Conservation (phyloP, 768 basidiomycete genomes). For the Boletus subparvulus region DNA sequence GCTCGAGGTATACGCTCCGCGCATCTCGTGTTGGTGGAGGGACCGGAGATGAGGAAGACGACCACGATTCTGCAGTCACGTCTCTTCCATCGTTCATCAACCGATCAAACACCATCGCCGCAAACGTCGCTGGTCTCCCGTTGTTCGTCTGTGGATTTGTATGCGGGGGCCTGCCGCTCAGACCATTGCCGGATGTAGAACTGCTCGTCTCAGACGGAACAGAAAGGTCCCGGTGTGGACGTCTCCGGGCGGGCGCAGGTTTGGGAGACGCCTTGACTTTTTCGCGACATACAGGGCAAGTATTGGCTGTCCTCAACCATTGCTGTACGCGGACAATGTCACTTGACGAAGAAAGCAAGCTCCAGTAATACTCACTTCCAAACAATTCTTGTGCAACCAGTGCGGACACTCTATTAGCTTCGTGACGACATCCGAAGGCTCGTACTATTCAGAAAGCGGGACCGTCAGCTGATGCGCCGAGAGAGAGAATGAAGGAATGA, state of each 20-base stretch:
- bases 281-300: conserved; percentile 80
- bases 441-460: conserved; percentile 48
- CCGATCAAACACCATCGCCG: conserved; percentile 21
- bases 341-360: background rate
- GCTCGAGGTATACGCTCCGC: conserved; percentile 10
- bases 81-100: conserved; percentile 20
- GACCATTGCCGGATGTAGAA: background rate
- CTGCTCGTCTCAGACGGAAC: conserved; percentile 6
- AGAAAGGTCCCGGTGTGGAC: conserved; percentile 8
- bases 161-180: conserved; percentile 3
- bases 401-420: conserved; percentile 72
- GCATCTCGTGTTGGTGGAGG: conserved; percentile 3
- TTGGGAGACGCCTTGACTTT: conserved; percentile 40
- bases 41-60: background rate
- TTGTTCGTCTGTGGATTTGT: conserved; percentile 7
- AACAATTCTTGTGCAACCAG: conserved; percentile 77
- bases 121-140: conserved; percentile 18
- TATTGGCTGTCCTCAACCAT: conserved; percentile 76
- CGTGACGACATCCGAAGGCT: conserved; percentile 56
- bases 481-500: background rate
- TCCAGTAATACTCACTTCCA: conserved; percentile 51
- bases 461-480: background rate
- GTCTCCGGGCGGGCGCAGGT: conserved; percentile 21
- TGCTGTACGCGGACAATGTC: conserved; percentile 43
- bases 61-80: background rate